A percentile compares a stretch with the other conserved stretches of the same genome.
Conservation (phyloP, 108 stramenopile genomes). For the Cyclotella sp. region DNA sequence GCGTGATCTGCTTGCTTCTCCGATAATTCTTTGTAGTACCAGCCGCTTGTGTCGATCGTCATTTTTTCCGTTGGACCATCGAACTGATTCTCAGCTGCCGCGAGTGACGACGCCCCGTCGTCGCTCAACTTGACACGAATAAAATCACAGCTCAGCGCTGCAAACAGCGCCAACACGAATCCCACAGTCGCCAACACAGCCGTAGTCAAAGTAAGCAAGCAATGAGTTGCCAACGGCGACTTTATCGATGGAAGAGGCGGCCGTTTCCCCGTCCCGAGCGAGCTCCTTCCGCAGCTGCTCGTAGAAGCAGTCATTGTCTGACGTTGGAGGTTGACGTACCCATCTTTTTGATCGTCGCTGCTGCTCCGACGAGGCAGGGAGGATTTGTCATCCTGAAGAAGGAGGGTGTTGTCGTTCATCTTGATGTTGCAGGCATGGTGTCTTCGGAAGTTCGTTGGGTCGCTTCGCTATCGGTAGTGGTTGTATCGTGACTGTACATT, state of each 20-base stretch:
- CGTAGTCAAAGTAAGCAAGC: conserved; percentile 7
- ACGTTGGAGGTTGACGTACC: background rate
- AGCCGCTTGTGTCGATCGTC: background rate
- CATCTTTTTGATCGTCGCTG: background rate
- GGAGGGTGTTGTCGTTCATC: background rate
- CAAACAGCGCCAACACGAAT: background rate
- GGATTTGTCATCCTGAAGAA: background rate
- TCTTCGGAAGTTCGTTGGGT: background rate
- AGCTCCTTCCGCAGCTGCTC: background rate
- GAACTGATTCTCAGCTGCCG: background rate
- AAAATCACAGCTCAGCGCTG: conserved; percentile 28
- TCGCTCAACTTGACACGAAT: background rate
- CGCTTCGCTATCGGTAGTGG: background rate
- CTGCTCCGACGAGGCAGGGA: background rate
- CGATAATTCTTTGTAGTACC: conserved; percentile 12
- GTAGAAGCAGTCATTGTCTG: background rate
- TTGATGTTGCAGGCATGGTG: background rate
- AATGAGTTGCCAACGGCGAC: conserved; percentile 18
- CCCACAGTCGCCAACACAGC: conserved; percentile 1
- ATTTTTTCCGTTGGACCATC: background rate
- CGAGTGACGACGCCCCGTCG: background rate
- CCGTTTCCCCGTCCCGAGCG: background rate
- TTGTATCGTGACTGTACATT: no score
- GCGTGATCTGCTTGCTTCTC: conserved; percentile 5
- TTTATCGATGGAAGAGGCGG: background rate